Conservation (phyloP, 371 early-diverging fungal species). For the Syncephalastrum contaminatum region DNA sequence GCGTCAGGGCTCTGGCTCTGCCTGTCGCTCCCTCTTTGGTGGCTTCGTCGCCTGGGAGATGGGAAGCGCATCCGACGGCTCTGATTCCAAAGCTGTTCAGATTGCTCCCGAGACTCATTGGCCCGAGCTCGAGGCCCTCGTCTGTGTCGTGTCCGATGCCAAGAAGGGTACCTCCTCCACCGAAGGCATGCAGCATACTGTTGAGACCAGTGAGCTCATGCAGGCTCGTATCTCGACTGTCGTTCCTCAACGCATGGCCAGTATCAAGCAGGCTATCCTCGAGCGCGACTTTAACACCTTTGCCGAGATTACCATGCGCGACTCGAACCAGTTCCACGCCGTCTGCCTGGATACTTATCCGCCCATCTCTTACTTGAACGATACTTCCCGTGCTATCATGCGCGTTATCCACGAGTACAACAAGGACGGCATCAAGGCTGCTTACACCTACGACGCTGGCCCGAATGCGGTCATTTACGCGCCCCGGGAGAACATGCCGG, state of each 20-base stretch:
- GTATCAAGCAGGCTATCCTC: constrained; percentile 83
- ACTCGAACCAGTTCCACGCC: constrained; percentile 99
- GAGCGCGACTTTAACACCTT: constrained; percentile 87
- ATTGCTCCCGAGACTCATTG: constrained; percentile 91
- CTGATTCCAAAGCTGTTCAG: constrained; percentile 89
- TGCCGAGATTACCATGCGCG: constrained; percentile 95
- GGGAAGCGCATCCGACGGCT: constrained; percentile 76
- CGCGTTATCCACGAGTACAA: constrained; percentile 87
- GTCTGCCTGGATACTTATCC: constrained; percentile 93
- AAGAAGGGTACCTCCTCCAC: constrained; percentile 93
- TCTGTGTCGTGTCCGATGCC: constrained; percentile 90
- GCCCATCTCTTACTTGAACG: constrained; percentile 95
- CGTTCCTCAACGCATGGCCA: constrained; percentile 88
- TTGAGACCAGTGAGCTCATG: constrained; percentile 87
- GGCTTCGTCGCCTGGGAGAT: constrained; percentile 98
- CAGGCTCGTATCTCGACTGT: constrained; percentile 75
- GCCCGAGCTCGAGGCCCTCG: constrained; percentile 94
- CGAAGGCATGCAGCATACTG: constrained; percentile 96
- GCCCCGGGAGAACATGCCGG: constrained; percentile 73
- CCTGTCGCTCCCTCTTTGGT: constrained; percentile 96
- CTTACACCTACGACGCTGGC: constrained; percentile 97
- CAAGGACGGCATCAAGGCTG: constrained; percentile 66
- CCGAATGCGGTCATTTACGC: constrained; percentile 98
- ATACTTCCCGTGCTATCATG: constrained; percentile 89
- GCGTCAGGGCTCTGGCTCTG: constrained; percentile 95